Evolutionary conservation across 2,329 filamentous ascomycete genomes (phyloP).

Genomic region (Fusarium concolor): DNA sequence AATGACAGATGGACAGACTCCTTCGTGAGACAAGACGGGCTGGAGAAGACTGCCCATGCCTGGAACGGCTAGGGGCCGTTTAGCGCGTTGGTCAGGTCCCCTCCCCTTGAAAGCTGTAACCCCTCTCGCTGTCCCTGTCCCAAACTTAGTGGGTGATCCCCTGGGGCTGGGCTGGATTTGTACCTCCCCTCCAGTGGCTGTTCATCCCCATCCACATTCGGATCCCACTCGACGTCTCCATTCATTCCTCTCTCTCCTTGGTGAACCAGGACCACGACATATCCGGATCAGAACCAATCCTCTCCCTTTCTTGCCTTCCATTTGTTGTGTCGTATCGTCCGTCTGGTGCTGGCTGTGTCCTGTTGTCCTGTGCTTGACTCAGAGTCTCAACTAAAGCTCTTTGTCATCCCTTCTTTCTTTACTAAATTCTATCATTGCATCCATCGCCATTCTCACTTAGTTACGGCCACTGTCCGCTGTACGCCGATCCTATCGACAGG

Average conservation of each 20-base stretch:
- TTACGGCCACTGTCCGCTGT: conserved; percentile 19
- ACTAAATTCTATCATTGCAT: conserved; percentile 7
- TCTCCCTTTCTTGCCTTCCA: conserved; percentile 36
- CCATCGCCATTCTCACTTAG: conserved; percentile 16
- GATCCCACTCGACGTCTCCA: conserved; percentile 37
- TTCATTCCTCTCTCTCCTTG: conserved; percentile 42
- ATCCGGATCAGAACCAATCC: conserved; percentile 35
- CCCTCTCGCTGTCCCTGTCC: conserved; percentile 31
- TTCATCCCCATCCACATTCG: conserved; percentile 45
- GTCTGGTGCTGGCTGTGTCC: background rate
- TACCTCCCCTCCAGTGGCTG: conserved; percentile 14
- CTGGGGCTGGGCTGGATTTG: conserved; percentile 20
- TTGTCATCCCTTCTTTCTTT: conserved; percentile 23
- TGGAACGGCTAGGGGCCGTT: conserved; percentile 41
- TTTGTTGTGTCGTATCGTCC: conserved; percentile 10
- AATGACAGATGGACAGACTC: conserved; percentile 15
- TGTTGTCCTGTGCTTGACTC: background rate
- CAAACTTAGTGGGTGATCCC: conserved; percentile 38
- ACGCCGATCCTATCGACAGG: conserved; percentile 28
- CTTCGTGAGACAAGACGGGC: conserved; percentile 8
- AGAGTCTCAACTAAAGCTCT: conserved; percentile 9
- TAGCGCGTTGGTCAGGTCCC: conserved; percentile 26
- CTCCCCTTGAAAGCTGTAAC: conserved; percentile 33
- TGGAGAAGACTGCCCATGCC: conserved; percentile 16
- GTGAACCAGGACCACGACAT: conserved; percentile 39